These are phyloP conservation scores for Apiospora kogelbergensis DNA, from an alignment of 2,329 filamentous ascomycete genomes.

Conservation along the genomic window DNA sequence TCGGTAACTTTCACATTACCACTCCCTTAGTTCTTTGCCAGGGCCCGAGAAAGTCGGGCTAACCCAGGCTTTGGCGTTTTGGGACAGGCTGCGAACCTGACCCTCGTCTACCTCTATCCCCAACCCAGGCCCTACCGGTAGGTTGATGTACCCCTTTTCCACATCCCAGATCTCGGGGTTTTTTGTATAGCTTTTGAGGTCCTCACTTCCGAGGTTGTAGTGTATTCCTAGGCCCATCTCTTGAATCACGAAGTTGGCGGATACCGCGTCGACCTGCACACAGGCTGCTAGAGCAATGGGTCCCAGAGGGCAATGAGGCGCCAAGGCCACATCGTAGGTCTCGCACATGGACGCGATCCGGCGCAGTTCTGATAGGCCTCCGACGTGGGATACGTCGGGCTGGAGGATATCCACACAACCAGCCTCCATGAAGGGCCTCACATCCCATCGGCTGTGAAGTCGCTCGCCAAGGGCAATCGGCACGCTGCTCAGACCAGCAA, in stretches of 20 bases:
- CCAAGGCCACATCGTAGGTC: conserved; percentile 71
- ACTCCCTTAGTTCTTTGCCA: conserved; percentile 66
- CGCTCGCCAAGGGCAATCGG: conserved; percentile 74
- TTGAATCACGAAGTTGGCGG: conserved; percentile 69
- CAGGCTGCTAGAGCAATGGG: conserved; percentile 72
- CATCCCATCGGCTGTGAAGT: conserved; percentile 71
- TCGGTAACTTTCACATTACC: conserved; percentile 43
- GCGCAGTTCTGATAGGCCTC: conserved; percentile 70
- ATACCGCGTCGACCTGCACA: conserved; percentile 63
- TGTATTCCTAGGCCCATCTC: conserved; percentile 81
- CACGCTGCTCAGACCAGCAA: conserved; percentile 50
- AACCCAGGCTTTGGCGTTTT: conserved; percentile 62
- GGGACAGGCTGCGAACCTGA: conserved; percentile 58
- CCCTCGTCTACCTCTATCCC: conserved; percentile 74
- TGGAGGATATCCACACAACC: conserved; percentile 70
- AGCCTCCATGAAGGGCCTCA: conserved; percentile 69
- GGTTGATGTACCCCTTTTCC: conserved; percentile 62
- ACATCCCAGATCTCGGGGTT: conserved; percentile 66
- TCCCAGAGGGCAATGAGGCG: conserved; percentile 72
- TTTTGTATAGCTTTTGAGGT: conserved; percentile 65
- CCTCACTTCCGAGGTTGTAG: conserved; percentile 68
- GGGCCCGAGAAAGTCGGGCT: conserved; percentile 67
- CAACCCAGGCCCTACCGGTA: conserved; percentile 60
- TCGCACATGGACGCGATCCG: conserved; percentile 71
- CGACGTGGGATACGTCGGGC: conserved; percentile 70